These are phyloP conservation scores for Porcisia hertigi DNA, from an alignment of 208 protist genomes.

Conservation along the genomic window DNA sequence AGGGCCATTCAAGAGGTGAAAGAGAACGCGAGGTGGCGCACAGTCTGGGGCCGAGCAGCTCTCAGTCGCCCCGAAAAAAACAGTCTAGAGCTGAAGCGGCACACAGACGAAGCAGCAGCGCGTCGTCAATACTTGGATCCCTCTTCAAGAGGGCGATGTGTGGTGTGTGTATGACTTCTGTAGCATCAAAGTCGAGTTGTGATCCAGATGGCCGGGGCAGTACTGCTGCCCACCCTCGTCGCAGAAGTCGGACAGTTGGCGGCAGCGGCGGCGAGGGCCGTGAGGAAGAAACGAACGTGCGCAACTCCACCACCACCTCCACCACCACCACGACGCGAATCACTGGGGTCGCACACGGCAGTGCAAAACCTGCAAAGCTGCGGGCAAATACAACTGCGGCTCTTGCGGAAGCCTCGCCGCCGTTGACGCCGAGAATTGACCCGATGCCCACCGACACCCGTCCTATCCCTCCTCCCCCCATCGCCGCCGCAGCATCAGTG, in stretches of 20 bases:
- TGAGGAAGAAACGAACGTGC: background rate
- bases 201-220: background rate
- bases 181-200: background rate
- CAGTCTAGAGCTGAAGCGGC: background rate
- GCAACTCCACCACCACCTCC: slow-evolving; percentile 2
- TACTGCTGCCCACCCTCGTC: background rate
- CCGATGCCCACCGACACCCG: background rate
- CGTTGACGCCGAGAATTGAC: background rate
- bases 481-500: background rate
- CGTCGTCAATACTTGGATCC: background rate
- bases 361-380: background rate
- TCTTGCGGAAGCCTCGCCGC: background rate
- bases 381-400: background rate
- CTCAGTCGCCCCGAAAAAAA: background rate
- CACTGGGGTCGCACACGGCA: background rate
- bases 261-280: background rate
- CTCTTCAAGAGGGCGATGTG: background rate
- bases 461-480: background rate
- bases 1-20: background rate
- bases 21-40: background rate
- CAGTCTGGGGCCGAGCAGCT: background rate
- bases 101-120: background rate
- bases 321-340: slow-evolving; percentile 14
- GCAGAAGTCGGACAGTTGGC: background rate
- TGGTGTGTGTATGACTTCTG: background rate